Conservation (phyloP, 2,329 filamentous ascomycete genomes). For the Aspergillus bombycis region DNA sequence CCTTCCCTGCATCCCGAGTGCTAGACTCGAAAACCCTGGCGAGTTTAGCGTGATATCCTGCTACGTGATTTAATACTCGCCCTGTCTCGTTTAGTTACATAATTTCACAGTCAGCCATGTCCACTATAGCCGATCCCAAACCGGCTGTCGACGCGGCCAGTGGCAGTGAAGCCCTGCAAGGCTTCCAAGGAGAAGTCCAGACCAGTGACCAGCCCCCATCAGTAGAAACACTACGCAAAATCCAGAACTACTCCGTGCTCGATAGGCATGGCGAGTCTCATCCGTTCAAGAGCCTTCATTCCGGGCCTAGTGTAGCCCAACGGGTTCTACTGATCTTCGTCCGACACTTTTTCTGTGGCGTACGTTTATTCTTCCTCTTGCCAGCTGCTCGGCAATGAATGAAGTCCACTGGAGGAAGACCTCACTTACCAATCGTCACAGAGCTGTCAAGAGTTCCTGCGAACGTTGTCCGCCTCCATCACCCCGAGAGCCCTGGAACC, state of each 20-base stretch:
- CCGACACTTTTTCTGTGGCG: conserved; percentile 79
- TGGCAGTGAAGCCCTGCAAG: not conserved
- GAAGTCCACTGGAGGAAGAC: not conserved
- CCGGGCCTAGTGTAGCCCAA: conserved; percentile 37
- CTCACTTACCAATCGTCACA: conserved; percentile 33
- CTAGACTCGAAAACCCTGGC: too few relatives aligned
- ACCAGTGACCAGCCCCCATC: not conserved
- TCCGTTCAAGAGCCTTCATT: conserved; percentile 66
- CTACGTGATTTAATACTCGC: too few relatives aligned
- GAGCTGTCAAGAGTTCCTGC: conserved; percentile 78
- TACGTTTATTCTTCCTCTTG: conserved; percentile 48
- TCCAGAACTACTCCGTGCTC: conserved; percentile 48
- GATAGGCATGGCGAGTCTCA: conserved; percentile 63
- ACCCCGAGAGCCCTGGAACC: conserved; percentile 43
- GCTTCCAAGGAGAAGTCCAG: not conserved
- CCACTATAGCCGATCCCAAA: not conserved
- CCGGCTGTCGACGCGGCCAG: not conserved
- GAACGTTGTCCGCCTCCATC: conserved; percentile 62
- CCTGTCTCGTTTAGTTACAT: too few relatives aligned
- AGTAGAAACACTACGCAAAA: not conserved
- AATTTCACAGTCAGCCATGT: not conserved
- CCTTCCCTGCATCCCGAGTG: too few relatives aligned
- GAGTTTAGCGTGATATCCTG: too few relatives aligned
- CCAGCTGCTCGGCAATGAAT: not conserved
- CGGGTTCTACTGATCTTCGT: conserved; percentile 73